phyloP scores from a whole-genome alignment of 2,329 filamentous ascomycete species.

The Neofusicoccum sp. region DNA sequence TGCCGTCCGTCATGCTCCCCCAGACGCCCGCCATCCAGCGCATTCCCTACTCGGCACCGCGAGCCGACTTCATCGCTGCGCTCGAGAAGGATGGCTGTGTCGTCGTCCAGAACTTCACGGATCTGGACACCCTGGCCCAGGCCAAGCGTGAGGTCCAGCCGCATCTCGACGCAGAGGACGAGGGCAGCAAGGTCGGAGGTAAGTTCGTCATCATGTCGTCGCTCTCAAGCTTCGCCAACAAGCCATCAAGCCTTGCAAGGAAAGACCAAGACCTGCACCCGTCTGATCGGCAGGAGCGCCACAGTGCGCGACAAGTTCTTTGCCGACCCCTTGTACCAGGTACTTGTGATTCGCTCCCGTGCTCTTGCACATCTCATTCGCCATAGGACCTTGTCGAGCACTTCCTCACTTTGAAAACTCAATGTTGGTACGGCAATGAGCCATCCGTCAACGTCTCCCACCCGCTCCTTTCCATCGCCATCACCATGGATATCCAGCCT shows the following conservation, averaged over 20 bases:
- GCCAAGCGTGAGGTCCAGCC: constrained; percentile 33
- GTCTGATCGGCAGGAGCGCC: constrained; percentile 37
- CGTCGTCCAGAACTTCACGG: constrained; percentile 37
- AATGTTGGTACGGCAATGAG: constrained; percentile 36
- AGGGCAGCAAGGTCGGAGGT: constrained; percentile 30
- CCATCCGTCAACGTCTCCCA: constrained; percentile 36
- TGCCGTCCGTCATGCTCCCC: constrained; percentile 2
- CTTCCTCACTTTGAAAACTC: constrained; percentile 41
- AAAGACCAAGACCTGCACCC: constrained; percentile 41
- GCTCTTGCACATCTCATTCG: background rate
- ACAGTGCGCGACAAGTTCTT: constrained; percentile 43
- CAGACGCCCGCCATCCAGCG: constrained; percentile 20
- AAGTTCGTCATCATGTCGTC: background rate
- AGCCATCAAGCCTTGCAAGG: constrained; percentile 32
- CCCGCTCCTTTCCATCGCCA: constrained; percentile 42
- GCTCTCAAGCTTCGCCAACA: background rate
- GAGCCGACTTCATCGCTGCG: constrained; percentile 33
- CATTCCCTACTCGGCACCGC: constrained; percentile 23
- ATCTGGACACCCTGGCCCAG: constrained; percentile 29
- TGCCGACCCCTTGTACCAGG: constrained; percentile 23
- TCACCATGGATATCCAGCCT: constrained; percentile 41
- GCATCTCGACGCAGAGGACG: constrained; percentile 31
- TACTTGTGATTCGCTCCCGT: constrained; percentile 21
- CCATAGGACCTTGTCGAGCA: constrained; percentile 27
- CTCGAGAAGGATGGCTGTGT: constrained; percentile 40